Conservation (phyloP, 768 basidiomycete genomes). For the Tulasnella sp. region DNA sequence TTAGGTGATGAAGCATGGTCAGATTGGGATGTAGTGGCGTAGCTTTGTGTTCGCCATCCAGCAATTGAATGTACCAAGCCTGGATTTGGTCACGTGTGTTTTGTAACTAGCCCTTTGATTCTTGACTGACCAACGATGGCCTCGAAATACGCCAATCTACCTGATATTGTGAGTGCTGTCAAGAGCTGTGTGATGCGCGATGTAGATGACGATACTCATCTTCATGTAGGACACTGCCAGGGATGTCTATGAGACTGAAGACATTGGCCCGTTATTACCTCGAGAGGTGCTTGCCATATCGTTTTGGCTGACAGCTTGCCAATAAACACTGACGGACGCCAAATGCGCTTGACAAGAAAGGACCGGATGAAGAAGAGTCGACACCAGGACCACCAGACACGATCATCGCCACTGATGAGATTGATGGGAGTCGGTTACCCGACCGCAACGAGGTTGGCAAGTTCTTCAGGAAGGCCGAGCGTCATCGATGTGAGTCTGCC, state of each 20-base stretch:
- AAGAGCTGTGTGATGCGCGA: conserved; percentile 6
- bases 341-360: conserved; percentile 27
- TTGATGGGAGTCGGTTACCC: conserved; percentile 56
- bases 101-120: background rate
- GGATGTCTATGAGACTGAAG: conserved; percentile 88
- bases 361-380: conserved; percentile 25
- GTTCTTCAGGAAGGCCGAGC: conserved; percentile 61
- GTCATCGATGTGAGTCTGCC: conserved; percentile 36
- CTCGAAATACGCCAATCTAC: conserved; percentile 74
- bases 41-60: background rate
- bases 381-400: conserved; percentile 28
- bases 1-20: conserved; percentile 30
- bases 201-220: background rate
- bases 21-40: conserved; percentile 8
- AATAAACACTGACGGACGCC: conserved; percentile 59
- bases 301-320: background rate
- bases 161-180: conserved; percentile 66
- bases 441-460: conserved; percentile 55
- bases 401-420: conserved; percentile 43
- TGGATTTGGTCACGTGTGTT: background rate
- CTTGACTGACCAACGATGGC: conserved; percentile 5
- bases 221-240: conserved; percentile 67
- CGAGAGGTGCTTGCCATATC: conserved; percentile 36
- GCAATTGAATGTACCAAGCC: too few relatives aligned
- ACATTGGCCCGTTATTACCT: conserved; percentile 46